Conservation (phyloP, 208 protist genomes). For the Leptomonas pyrrhocoris region DNA sequence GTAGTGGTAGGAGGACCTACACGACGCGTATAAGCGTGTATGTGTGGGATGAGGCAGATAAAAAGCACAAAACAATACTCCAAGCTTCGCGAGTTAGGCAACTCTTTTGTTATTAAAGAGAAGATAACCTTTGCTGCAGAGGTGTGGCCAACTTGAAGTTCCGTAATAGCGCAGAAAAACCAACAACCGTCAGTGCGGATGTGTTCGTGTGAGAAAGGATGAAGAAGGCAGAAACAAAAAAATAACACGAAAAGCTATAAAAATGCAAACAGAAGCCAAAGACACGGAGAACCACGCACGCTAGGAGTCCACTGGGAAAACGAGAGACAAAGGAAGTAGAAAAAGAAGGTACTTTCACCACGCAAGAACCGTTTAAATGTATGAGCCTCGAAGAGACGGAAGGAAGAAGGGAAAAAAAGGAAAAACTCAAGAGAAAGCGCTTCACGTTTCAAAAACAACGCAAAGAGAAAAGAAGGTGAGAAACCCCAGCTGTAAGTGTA, state of each 20-base stretch:
- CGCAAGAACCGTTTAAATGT: not conserved
- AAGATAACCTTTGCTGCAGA: too few relatives aligned
- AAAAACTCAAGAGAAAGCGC: not conserved
- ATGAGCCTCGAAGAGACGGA: constrained; percentile 5
- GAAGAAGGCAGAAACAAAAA: not conserved
- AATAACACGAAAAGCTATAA: constrained; percentile 2
- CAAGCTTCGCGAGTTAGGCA: too few relatives aligned
- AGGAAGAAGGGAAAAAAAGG: constrained; percentile 8
- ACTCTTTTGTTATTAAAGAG: too few relatives aligned
- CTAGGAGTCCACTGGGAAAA: not conserved
- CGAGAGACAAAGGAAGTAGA: constrained; percentile 1
- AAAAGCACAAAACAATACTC: too few relatives aligned
- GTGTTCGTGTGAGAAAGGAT: not conserved
- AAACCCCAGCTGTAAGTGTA: not conserved
- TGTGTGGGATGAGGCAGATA: too few relatives aligned
- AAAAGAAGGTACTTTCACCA: not conserved
- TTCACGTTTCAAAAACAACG: not conserved
- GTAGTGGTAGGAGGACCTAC: too few relatives aligned
- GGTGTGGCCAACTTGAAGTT: too few relatives aligned
- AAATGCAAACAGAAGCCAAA: not conserved
- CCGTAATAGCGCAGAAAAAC: too few relatives aligned
- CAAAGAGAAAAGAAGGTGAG: not conserved
- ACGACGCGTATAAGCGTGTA: too few relatives aligned
- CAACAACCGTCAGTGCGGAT: not conserved
- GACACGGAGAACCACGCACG: too few relatives aligned